Evolutionary conservation across 2,329 filamentous ascomycete species (phyloP), one percentile per base, ranked within the genome.

Genomic region (Cladobotryum mycophilum): DNA sequence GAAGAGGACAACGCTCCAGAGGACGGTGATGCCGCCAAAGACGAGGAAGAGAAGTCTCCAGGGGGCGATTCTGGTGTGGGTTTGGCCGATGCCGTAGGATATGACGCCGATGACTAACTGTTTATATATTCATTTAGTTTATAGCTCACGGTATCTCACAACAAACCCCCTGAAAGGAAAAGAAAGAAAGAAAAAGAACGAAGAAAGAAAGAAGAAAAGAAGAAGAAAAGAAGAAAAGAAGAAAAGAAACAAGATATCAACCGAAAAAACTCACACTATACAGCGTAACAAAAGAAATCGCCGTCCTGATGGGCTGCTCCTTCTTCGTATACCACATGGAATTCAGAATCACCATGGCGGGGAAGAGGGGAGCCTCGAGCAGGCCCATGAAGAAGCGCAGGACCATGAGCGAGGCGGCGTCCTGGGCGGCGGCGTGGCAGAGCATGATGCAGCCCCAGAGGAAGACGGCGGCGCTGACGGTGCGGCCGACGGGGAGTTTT

Each of bases 401-500:
- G 13, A 59, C 61, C 2, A 65, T 58, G 5, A 67, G 53, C 3
- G 57, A 55, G 0, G 57, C 59, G 36, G 55, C 76, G 43, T 64
- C 69, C 3, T 62, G 57, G 17, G 64, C 69, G 2, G 67, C 67
- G 0, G 72, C 72, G 4, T 73, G 71, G 7, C 67, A 66, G 58
- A 73, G 71, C 12, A 75, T 62, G 13, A 76, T 66, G 1, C 58
- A 49, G 2, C 68, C 68, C 67, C 67, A 70, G 4, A 54, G 44
- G 13, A 61, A 56, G 54, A 62, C 58, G 18, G 61, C 55, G 25
- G 60, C 59, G 1, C 58, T 56, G 17, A 78, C 67, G 56, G 76
- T 73, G 54, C 72, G 73, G n/a, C 70, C 76, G 5, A 77, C 70
- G 2, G 71, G 73, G 2, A 78, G 62, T 8, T 65, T 68, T 46